Evolutionary conservation across 257 asterid species (phyloP), one percentile per base, ranked within the genome.

Genomic region (Lycium barbarum): DNA sequence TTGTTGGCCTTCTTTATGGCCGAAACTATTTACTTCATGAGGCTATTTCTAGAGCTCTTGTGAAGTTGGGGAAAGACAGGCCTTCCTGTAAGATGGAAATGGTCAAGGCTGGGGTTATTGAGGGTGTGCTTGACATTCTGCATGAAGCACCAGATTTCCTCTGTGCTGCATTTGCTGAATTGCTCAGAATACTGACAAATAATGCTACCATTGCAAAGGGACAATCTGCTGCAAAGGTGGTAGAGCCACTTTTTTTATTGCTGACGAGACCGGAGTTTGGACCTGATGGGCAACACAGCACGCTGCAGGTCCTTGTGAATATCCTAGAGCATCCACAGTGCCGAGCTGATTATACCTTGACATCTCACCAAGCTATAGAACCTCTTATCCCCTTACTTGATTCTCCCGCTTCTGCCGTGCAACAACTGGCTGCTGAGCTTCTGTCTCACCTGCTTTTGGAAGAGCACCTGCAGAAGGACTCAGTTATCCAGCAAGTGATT

Each of bases 151-250:
- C 99, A 9, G 96, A 95, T 90, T 95, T 94, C 87, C 93, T 95
- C 13, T 97, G 95, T 89, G 95, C 94, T 82, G 98, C 99, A 67
- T 93, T 97, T 84, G 93, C 99, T 53, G 99, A 97, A 85, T 86
- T 97, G 83, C 95, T 97, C 83, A 93, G 99, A 87, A 95, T 97
- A 87, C 96, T 97, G 38, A 97, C 99, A 22, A 97, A 97, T 83
- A 97, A 97, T 76, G 98, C 99, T 22, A 91, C 97, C 87, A 97
- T 97, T 82, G 98, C 99, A 6, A 95, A 95, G 91, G 99, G 99
- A 67, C 91, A 95, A 26, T 94, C 99, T 5, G 98, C 99, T 15
- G 97, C 98, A 82, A 97, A 97, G 89, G 97, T 97, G 80, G 97
- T 97, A 14, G 99, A 94, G 91, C 98, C 99, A 81, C 91, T 97